These are phyloP conservation scores for Fraxinus cuspidata DNA, from an alignment of 257 asterid species.

Conservation along the genomic window DNA sequence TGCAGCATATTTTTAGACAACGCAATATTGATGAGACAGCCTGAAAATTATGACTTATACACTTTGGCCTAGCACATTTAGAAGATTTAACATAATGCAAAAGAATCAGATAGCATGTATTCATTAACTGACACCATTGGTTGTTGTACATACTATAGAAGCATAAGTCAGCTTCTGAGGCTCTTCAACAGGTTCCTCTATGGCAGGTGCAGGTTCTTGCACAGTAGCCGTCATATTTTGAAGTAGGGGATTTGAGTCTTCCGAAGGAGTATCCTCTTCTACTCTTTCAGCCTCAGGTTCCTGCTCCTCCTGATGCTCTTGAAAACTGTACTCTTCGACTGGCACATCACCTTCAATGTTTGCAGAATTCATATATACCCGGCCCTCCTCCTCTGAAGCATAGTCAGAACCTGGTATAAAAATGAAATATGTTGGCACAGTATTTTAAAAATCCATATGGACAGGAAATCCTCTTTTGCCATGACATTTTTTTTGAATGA, in stretches of 20 bases:
- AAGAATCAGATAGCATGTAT: background rate
- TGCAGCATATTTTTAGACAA: background rate
- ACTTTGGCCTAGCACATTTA: background rate
- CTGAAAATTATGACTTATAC: background rate
- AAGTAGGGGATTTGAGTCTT: conserved; percentile 29
- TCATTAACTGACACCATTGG: background rate
- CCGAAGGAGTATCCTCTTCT: conserved; percentile 35
- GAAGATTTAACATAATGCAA: background rate
- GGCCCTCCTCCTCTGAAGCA: conserved; percentile 44
- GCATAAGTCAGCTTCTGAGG: conserved; percentile 44
- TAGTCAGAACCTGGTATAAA: conserved; percentile 39
- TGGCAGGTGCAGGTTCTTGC: conserved; percentile 40
- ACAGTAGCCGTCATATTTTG: conserved; percentile 23
- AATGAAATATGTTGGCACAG: background rate
- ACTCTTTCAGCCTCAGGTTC: conserved; percentile 29
- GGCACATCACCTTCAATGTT: conserved; percentile 36
- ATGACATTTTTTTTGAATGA: background rate
- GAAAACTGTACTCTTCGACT: conserved; percentile 36
- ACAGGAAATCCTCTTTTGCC: background rate
- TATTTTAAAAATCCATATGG: background rate
- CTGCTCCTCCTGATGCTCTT: conserved; percentile 30
- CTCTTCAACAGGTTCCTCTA: conserved; percentile 42
- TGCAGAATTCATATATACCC: conserved; percentile 34
- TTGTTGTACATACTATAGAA: conserved; percentile 37
- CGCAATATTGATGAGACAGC: background rate